Percentiles rank a stretch among this genome's conserved stretches.
phyloP scores from a whole-genome alignment of 225 moss, liverwort and hornwort species.

The Anthoceros angustus region DNA sequence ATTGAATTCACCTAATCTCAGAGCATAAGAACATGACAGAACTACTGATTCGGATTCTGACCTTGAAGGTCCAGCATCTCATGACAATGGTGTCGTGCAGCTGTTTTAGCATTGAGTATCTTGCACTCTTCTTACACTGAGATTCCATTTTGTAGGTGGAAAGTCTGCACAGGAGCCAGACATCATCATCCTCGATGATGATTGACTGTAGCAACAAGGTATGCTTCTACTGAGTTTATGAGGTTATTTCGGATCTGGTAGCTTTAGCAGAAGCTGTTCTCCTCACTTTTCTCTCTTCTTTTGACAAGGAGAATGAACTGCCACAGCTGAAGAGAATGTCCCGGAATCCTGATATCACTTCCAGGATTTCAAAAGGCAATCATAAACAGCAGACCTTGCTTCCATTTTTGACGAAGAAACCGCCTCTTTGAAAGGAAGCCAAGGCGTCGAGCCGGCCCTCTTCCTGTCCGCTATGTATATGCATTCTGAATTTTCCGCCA shows the following conservation, averaged over 20 bases:
- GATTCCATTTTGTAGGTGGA: background rate
- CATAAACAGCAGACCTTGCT: background rate
- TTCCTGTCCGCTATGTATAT: background rate
- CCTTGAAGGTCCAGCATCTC: background rate
- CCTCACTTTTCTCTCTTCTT: background rate
- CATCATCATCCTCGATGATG: slow-evolving; percentile 4
- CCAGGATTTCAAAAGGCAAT: background rate
- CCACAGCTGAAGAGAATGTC: background rate
- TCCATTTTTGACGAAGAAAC: background rate
- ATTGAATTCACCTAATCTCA: background rate
- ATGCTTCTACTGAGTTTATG: background rate
- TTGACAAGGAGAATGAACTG: background rate
- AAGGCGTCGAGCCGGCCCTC: background rate
- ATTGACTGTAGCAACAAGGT: background rate
- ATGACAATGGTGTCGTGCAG: background rate
- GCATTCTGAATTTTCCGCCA: too few relatives aligned
- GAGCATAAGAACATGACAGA: background rate
- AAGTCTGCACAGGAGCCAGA: background rate
- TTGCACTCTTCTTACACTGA: background rate
- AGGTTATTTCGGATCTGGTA: background rate
- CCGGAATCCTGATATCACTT: background rate
- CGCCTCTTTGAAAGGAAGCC: background rate
- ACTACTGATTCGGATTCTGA: background rate
- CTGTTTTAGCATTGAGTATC: background rate
- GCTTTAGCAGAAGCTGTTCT: background rate